Conservation (phyloP, 1,139 yeast genomes). For the Tardiomyces blankii region DNA sequence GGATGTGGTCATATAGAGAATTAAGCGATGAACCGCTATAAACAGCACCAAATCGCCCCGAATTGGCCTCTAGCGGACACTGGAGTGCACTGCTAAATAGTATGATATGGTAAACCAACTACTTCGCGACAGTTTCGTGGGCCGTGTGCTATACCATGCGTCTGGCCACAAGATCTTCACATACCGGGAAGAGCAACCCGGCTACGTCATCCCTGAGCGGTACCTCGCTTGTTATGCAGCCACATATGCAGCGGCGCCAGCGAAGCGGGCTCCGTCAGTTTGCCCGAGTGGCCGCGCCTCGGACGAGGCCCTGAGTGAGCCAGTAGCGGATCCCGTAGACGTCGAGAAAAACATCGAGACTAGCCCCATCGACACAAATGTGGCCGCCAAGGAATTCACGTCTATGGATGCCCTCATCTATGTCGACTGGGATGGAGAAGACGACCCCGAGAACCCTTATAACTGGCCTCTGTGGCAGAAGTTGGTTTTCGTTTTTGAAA, state of each 20-base stretch:
- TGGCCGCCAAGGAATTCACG: not conserved
- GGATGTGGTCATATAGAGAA: no score
- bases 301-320: not conserved
- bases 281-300: not conserved
- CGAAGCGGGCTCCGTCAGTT: not conserved
- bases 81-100: no score
- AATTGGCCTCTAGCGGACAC: no score
- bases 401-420: not conserved
- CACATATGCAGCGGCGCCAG: not conserved
- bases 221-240: not conserved
- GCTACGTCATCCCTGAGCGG: not conserved
- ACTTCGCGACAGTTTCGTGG: not conserved
- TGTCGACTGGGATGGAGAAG: slow-evolving; percentile 37
- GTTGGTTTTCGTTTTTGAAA: slow-evolving; percentile 29
- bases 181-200: not conserved
- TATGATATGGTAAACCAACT: not conserved
- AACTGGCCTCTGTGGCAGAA: slow-evolving; percentile 42
- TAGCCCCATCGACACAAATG: not conserved
- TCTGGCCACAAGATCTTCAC: not conserved
- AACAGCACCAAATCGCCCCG: no score
- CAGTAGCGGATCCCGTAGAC: not conserved
- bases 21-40: no score
- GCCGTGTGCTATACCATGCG: not conserved
- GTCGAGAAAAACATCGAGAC: not conserved
- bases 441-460: slow-evolving; percentile 47